Evolutionary conservation across 108 stramenopile species (phyloP).

Genomic region (Cyclotella cryptica): DNA sequence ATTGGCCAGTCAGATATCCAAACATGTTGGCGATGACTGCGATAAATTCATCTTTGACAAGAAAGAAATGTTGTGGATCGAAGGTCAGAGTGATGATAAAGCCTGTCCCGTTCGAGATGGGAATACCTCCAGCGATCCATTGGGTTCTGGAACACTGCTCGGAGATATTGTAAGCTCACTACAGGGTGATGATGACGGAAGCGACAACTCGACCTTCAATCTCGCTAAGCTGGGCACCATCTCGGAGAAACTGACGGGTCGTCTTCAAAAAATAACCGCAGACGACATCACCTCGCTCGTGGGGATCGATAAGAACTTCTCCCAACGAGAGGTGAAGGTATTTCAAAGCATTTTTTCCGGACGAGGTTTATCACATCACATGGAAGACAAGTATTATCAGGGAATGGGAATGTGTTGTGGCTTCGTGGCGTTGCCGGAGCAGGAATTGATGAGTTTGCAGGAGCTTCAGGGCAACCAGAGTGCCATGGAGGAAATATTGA

Average conservation of each 20-base stretch:
- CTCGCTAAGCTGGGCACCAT: constrained; percentile 30
- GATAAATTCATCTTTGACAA: constrained; percentile 20
- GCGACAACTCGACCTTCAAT: constrained; percentile 20
- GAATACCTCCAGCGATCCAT: constrained; percentile 57
- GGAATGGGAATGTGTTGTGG: constrained; percentile 82
- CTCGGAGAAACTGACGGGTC: constrained; percentile 52
- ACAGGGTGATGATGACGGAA: constrained; percentile 27
- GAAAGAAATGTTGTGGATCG: constrained; percentile 65
- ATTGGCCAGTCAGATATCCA: constrained; percentile 32
- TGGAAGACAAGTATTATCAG: constrained; percentile 83
- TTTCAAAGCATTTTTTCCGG: constrained; percentile 72
- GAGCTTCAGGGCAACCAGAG: constrained; percentile 23
- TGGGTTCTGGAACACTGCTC: constrained; percentile 71
- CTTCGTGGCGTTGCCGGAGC: constrained; percentile 65
- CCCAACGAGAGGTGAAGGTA: constrained; percentile 75
- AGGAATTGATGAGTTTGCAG: constrained; percentile 60
- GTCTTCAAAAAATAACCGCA: constrained; percentile 58
- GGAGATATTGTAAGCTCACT: constrained; percentile 63
- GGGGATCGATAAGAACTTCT: constrained; percentile 75
- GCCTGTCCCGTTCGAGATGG: constrained; percentile 83
- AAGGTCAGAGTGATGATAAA: constrained; percentile 72
- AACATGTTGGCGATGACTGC: constrained; percentile 24
- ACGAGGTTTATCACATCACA: constrained; percentile 76
- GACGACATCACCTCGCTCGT: constrained; percentile 71
- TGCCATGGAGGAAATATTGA: constrained; percentile 7